Evolutionary conservation across 176 grass and related monocot species (phyloP).

Genomic region (Hyparrhenia diplandra): DNA sequence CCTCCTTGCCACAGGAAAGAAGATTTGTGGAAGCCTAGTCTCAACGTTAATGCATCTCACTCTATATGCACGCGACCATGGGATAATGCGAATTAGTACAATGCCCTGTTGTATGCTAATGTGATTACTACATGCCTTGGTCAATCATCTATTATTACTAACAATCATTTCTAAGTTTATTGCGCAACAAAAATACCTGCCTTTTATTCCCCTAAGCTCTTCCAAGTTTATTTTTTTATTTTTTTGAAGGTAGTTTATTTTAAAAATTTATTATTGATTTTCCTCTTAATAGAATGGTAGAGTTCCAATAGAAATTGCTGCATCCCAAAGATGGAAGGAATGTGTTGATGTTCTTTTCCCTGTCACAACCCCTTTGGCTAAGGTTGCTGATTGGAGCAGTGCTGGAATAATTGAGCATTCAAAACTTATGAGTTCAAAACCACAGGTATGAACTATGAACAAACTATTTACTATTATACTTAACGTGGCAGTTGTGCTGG

Average conservation of each 20-base stretch:
- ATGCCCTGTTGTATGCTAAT: neutral
- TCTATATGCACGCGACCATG: neutral
- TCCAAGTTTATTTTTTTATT: neutral
- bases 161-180: neutral
- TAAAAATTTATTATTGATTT: neutral
- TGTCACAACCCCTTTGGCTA: neutral
- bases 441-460: neutral
- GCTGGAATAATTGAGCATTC: neutral
- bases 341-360: conserved; percentile 18
- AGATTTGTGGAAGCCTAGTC: neutral
- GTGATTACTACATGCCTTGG: neutral
- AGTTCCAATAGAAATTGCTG: conserved; percentile 22
- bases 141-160: neutral
- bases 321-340: conserved; percentile 21
- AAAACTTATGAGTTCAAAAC: neutral
- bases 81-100: neutral
- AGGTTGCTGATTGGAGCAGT: neutral
- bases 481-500: neutral
- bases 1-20: neutral
- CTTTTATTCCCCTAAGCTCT: neutral
- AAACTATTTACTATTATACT: neutral
- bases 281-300: conserved; percentile 6
- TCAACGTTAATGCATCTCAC: neutral
- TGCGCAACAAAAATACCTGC: neutral
- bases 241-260: no score